These are phyloP conservation scores for Cutaneotrichosporon spelunceum DNA, from an alignment of 1,284 basidiomycete species.

Conservation along the genomic window DNA sequence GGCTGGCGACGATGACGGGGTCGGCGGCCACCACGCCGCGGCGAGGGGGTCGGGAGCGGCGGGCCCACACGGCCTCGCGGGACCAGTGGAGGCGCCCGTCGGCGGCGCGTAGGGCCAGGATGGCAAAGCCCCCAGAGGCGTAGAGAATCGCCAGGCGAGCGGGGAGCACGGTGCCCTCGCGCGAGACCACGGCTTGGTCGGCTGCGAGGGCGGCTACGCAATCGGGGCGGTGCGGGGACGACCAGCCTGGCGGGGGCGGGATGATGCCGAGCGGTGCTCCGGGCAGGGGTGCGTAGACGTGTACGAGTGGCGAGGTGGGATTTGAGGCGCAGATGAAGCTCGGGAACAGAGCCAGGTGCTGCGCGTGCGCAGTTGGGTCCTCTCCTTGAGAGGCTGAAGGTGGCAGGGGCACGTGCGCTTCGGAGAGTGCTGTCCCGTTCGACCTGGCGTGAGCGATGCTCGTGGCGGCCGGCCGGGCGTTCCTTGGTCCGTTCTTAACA, in stretches of 20 bases:
- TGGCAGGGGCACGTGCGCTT: conserved; percentile 37
- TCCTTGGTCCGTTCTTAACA: no score
- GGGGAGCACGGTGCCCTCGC: conserved; percentile 23
- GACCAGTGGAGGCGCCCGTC: conserved; percentile 25
- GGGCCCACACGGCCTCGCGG: conserved; percentile 31
- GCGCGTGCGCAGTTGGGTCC: neutral
- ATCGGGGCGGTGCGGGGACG: conserved; percentile 44
- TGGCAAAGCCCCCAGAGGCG: conserved; percentile 47
- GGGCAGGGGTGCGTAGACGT: conserved; percentile 33
- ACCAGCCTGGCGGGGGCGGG: conserved; percentile 51
- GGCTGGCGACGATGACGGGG: conserved; percentile 40
- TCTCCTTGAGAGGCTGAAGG: conserved; percentile 24
- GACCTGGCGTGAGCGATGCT: conserved; percentile 32
- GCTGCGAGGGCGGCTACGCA: conserved; percentile 45
- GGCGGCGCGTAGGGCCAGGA: conserved; percentile 30
- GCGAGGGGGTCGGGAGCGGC: conserved; percentile 3
- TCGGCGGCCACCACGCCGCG: conserved; percentile 23
- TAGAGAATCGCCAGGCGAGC: conserved; percentile 47
- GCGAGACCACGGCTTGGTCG: conserved; percentile 35
- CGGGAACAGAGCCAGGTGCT: conserved; percentile 43
- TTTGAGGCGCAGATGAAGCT: conserved; percentile 48
- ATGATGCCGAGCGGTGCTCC: conserved; percentile 41
- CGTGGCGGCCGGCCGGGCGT: neutral
- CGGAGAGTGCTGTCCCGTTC: conserved; percentile 44
- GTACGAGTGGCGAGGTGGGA: conserved; percentile 45